These are phyloP conservation scores for Cenchrus americanus DNA, from an alignment of 176 grass and related monocot genomes.

Conservation along the genomic window DNA sequence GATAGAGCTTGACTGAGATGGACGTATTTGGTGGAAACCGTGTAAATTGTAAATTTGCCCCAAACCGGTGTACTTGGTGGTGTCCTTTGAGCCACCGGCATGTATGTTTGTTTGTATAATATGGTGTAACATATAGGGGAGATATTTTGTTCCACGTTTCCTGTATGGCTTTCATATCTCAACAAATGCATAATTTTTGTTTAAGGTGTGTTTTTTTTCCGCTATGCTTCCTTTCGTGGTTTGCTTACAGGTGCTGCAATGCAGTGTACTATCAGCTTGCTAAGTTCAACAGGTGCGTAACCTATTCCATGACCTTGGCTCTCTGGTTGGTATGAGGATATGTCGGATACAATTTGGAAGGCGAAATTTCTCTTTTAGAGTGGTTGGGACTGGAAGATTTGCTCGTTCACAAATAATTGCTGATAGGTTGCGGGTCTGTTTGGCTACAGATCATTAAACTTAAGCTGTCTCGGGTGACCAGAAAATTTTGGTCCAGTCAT, in stretches of 20 bases:
- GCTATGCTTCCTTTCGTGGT: background rate
- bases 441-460: background rate
- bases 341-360: background rate
- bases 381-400: background rate
- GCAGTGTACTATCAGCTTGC: background rate
- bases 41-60: conserved; percentile 31
- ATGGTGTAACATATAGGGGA: background rate
- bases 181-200: background rate
- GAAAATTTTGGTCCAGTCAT: background rate
- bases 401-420: background rate
- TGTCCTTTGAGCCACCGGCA: background rate
- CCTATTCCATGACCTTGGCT: background rate
- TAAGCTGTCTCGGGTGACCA: background rate
- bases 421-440: background rate
- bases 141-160: background rate
- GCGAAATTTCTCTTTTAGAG: background rate
- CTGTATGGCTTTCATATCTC: background rate
- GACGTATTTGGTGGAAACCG: conserved; percentile 19
- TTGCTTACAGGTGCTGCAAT: background rate
- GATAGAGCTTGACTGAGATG: conserved; percentile 9
- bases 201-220: background rate
- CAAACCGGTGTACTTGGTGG: background rate
- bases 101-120: conserved; percentile 6
- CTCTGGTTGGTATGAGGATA: background rate
- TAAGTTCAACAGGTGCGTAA: background rate